Evolutionary conservation across 2,329 filamentous ascomycete species (phyloP).

Genomic region (Keithomyces neogunnii): DNA sequence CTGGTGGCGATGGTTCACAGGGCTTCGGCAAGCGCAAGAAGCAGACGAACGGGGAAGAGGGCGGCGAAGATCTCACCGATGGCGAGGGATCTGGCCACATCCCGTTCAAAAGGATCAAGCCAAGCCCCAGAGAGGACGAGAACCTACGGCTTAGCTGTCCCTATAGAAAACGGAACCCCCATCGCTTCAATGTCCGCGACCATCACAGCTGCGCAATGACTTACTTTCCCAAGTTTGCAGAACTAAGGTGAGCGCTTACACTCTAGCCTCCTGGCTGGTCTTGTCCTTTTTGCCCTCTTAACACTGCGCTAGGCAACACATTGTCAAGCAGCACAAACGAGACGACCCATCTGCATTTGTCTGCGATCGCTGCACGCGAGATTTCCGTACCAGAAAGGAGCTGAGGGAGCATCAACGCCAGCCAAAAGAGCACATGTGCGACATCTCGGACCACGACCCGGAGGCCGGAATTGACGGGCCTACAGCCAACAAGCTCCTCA

Average conservation of each 20-base stretch:
- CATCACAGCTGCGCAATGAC: conserved; percentile 35
- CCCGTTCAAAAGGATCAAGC: conserved; percentile 20
- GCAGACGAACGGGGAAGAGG: conserved; percentile 19
- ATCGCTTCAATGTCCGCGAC: conserved; percentile 36
- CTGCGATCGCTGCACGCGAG: conserved; percentile 31
- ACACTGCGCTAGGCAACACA: conserved; percentile 26
- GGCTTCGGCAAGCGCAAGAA: conserved; percentile 28
- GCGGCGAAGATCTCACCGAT: conserved; percentile 26
- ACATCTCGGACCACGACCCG: conserved; percentile 30
- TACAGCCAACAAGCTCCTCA: conserved; percentile 30
- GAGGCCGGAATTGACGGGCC: conserved; percentile 32
- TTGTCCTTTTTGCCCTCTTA: neutral
- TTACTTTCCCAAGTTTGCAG: conserved; percentile 32
- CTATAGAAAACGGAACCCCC: conserved; percentile 35
- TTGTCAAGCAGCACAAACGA: conserved; percentile 34
- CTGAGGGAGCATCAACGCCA: conserved; percentile 30
- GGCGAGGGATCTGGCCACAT: conserved; percentile 22
- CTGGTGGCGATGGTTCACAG: conserved; percentile 12
- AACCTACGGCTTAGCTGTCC: conserved; percentile 33
- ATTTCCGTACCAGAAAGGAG: conserved; percentile 29
- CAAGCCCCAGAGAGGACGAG: conserved; percentile 26
- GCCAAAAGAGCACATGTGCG: conserved; percentile 32
- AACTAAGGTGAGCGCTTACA: conserved; percentile 23
- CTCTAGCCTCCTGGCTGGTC: conserved; percentile 1
- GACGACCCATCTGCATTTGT: conserved; percentile 31